Conservation (phyloP, 2,329 filamentous ascomycete genomes). For the Myriosclerotinia curreyana region DNA sequence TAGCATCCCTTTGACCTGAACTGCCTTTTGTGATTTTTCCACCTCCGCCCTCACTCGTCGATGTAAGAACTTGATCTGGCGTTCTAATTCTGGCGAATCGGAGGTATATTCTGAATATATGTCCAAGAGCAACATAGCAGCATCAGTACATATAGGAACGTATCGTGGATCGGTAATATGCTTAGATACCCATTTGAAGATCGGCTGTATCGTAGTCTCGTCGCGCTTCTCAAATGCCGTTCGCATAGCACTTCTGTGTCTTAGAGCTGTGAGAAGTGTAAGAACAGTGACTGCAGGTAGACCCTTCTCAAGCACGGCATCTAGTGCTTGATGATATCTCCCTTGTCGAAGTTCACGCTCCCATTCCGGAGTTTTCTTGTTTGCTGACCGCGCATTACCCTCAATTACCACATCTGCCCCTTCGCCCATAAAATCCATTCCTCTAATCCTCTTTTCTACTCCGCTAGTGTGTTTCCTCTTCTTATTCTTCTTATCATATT, state of each 20-base stretch:
- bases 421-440: slow-evolving; percentile 79
- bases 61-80: slow-evolving; percentile 66
- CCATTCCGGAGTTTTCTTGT: slow-evolving; percentile 65
- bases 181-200: slow-evolving; percentile 78
- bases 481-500: slow-evolving; percentile 69
- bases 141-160: slow-evolving; percentile 76
- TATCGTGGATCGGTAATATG: slow-evolving; percentile 82
- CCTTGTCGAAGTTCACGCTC: slow-evolving; percentile 77
- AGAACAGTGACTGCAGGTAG: slow-evolving; percentile 62
- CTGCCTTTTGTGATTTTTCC: slow-evolving; percentile 79
- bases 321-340: slow-evolving; percentile 73
- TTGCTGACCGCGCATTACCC: slow-evolving; percentile 54
- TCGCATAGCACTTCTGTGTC: slow-evolving; percentile 81
- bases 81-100: slow-evolving; percentile 69
- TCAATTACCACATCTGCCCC: slow-evolving; percentile 87
- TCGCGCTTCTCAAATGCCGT: slow-evolving; percentile 78
- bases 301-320: slow-evolving; percentile 64
- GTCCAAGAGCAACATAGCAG: slow-evolving; percentile 78
- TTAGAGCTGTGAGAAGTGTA: slow-evolving; percentile 77
- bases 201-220: slow-evolving; percentile 74
- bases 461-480: slow-evolving; percentile 60
- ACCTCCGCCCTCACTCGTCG: slow-evolving; percentile 71
- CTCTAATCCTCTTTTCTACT: slow-evolving; percentile 60
- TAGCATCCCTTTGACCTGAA: slow-evolving; percentile 82
- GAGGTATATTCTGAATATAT: slow-evolving; percentile 80